phyloP scores from a whole-genome alignment of 768 basidiomycete genomes.

The Chlorophyllum brunneum region DNA sequence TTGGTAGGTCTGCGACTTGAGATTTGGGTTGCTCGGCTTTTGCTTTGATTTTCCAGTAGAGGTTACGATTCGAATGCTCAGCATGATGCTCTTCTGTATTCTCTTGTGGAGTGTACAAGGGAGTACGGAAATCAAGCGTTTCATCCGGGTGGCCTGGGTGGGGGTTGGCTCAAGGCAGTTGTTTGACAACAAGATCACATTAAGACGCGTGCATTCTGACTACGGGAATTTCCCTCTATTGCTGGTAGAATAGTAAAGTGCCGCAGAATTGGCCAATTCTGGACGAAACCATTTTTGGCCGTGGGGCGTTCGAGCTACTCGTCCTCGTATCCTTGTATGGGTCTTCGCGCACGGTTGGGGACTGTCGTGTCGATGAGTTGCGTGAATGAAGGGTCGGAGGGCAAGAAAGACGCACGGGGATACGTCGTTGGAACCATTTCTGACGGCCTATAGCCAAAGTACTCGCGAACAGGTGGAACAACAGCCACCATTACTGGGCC shows the following conservation, averaged over 20 bases:
- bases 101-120: too few relatives aligned
- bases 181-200: too few relatives aligned
- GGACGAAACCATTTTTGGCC: neutral
- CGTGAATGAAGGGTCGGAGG: neutral
- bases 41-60: too few relatives aligned
- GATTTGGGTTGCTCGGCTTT: too few relatives aligned
- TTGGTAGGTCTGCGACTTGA: too few relatives aligned
- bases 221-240: neutral
- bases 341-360: constrained; percentile 65
- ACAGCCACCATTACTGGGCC: constrained; percentile 72
- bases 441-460: constrained; percentile 67
- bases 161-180: too few relatives aligned
- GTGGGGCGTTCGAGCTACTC: constrained; percentile 20
- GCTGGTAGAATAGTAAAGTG: neutral
- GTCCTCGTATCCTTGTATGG: constrained; percentile 76
- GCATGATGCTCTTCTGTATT: too few relatives aligned
- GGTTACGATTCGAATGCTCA: too few relatives aligned
- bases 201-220: too few relatives aligned
- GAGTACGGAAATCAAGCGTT: too few relatives aligned
- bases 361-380: constrained; percentile 34
- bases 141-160: too few relatives aligned
- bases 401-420: constrained; percentile 53
- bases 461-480: constrained; percentile 76
- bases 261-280: neutral
- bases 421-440: constrained; percentile 74